Evolutionary conservation across 2,329 filamentous ascomycete species (phyloP).

Genomic region (Cladosporium sphaerospermum): DNA sequence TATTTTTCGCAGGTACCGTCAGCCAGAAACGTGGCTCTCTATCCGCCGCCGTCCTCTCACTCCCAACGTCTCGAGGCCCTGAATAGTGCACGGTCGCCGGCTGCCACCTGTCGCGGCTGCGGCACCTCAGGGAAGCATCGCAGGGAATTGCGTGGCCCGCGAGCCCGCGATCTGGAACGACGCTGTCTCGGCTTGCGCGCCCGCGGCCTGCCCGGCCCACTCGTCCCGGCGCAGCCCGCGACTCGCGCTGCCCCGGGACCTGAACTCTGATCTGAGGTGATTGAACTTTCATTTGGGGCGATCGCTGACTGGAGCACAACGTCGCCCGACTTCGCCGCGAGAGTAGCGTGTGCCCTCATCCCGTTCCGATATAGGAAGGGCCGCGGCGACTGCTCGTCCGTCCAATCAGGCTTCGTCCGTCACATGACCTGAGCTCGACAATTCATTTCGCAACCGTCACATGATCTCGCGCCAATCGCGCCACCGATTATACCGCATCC

Average conservation of each 20-base stretch:
- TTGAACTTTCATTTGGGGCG: too few relatives aligned
- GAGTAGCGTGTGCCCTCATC: too few relatives aligned
- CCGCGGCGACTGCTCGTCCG: background rate
- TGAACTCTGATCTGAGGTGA: background rate
- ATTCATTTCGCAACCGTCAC: background rate
- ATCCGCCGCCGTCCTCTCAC: too few relatives aligned
- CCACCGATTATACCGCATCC: too few relatives aligned
- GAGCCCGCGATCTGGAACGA: constrained; percentile 8
- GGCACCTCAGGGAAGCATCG: background rate
- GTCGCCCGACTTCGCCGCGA: too few relatives aligned
- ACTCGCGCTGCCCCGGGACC: constrained; percentile 5
- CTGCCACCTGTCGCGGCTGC: background rate
- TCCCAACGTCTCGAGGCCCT: too few relatives aligned
- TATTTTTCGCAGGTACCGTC: too few relatives aligned
- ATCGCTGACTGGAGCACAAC: too few relatives aligned
- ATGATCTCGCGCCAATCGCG: background rate
- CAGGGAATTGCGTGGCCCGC: constrained; percentile 3
- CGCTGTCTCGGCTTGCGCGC: constrained; percentile 7
- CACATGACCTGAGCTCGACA: background rate
- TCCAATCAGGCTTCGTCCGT: background rate
- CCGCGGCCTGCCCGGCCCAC: background rate
- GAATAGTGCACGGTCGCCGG: background rate
- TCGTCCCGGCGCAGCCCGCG: background rate
- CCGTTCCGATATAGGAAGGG: too few relatives aligned
- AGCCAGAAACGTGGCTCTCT: too few relatives aligned